Evolutionary conservation across 2,329 filamentous ascomycete species (phyloP).

Genomic region (Diaporthe citriasiana): DNA sequence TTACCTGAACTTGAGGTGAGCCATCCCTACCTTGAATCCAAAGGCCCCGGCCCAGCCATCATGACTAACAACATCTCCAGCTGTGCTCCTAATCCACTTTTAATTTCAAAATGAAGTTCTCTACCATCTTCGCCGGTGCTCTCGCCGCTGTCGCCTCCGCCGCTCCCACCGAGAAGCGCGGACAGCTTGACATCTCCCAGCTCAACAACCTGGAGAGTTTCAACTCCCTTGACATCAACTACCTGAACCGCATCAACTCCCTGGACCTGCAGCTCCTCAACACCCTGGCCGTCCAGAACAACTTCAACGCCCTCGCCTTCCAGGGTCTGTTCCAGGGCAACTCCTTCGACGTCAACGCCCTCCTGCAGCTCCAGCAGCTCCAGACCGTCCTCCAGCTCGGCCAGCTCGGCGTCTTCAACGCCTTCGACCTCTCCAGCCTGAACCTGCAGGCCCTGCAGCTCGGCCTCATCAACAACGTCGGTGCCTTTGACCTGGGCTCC

Average conservation of each 20-base stretch:
- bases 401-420: slow-evolving; percentile 49
- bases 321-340: slow-evolving; percentile 57
- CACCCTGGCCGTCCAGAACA: slow-evolving; percentile 58
- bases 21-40: not conserved
- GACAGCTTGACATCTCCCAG: slow-evolving; percentile 56
- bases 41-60: slow-evolving; percentile 44
- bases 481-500: slow-evolving; percentile 47
- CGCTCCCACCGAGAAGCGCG: slow-evolving; percentile 57
- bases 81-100: slow-evolving; percentile 58
- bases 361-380: slow-evolving; percentile 59
- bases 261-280: slow-evolving; percentile 60
- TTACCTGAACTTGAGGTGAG: slow-evolving; percentile 54
- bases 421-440: slow-evolving; percentile 48
- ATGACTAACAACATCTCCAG: slow-evolving; percentile 42
- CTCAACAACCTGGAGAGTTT: slow-evolving; percentile 59
- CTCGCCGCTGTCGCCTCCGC: slow-evolving; percentile 61
- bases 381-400: slow-evolving; percentile 55
- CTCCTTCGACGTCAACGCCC: slow-evolving; percentile 57
- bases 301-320: slow-evolving; percentile 61
- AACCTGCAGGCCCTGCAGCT: slow-evolving; percentile 48
- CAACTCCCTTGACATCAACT: slow-evolving; percentile 58
- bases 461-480: slow-evolving; percentile 48
- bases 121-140: slow-evolving; percentile 59
- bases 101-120: slow-evolving; percentile 63
- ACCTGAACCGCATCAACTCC: slow-evolving; percentile 62